phyloP scores from a whole-genome alignment of 495 filamentous ascomycete genomes.

The Penicillium riverlandense region DNA sequence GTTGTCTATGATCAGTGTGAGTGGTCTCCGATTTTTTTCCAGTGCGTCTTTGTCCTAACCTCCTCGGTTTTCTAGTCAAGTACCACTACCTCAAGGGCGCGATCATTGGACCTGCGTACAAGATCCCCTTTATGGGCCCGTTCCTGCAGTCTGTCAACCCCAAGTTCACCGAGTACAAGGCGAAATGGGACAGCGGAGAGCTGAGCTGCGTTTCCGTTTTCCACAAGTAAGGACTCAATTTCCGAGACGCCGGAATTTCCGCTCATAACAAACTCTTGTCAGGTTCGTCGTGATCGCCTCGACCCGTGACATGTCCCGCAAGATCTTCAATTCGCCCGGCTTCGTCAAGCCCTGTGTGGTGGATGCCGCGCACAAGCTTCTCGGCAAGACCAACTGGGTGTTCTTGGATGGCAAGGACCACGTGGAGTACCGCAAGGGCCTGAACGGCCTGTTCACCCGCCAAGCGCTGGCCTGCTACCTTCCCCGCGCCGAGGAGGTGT shows the following conservation, averaged over 20 bases:
- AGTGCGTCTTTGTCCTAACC: constrained; percentile 3
- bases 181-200: constrained; percentile 84
- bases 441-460: constrained; percentile 92
- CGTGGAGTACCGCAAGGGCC: constrained; percentile 93
- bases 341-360: constrained; percentile 98
- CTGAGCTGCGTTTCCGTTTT: constrained; percentile 98
- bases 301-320: constrained; percentile 89
- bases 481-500: constrained; percentile 86
- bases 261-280: not conserved
- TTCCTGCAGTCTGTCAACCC: constrained; percentile 90
- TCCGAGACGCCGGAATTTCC: not conserved
- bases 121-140: constrained; percentile 92
- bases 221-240: constrained; percentile 73
- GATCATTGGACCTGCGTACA: constrained; percentile 75
- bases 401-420: constrained; percentile 94
- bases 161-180: constrained; percentile 82
- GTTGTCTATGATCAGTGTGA: constrained; percentile 83
- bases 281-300: constrained; percentile 98
- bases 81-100: constrained; percentile 83
- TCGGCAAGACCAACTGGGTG: constrained; percentile 91
- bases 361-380: constrained; percentile 88
- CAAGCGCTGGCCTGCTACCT: constrained; percentile 82
- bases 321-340: constrained; percentile 89
- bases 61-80: constrained; percentile 48
- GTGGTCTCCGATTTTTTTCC: constrained; percentile 15